A percentile compares a stretch with the other conserved stretches of the same genome.
Evolutionary conservation across 2,329 filamentous ascomycete species (phyloP).

Genomic region (Aureobasidium leucospermi): DNA sequence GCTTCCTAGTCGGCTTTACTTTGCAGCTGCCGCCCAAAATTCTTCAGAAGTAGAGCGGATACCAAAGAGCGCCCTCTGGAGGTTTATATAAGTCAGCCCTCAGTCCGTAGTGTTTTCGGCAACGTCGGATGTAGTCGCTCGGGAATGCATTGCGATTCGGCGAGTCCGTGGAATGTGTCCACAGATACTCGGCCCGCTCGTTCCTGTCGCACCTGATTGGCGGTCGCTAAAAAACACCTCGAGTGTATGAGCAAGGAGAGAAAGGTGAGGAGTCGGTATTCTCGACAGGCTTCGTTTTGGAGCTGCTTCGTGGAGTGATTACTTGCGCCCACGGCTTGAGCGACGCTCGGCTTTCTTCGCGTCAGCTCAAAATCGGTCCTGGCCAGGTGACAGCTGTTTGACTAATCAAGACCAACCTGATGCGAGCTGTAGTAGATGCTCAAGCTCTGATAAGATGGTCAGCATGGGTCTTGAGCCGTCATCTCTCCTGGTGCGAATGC

Average conservation of each 20-base stretch:
- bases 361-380: too few species aligned
- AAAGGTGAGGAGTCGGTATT: not conserved
- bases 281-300: not conserved
- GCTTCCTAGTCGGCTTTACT: too few species aligned
- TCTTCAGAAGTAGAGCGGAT: too few species aligned
- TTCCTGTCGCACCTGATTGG: not conserved
- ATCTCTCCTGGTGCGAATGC: too few species aligned
- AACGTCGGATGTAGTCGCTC: not conserved
- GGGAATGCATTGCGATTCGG: not conserved
- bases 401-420: too few species aligned
- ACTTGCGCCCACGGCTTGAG: not conserved
- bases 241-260: not conserved
- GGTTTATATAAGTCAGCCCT: not conserved
- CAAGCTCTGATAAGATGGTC: too few species aligned
- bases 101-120: not conserved
- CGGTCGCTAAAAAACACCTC: not conserved
- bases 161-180: not conserved
- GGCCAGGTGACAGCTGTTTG: too few species aligned
- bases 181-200: not conserved
- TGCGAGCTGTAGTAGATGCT: not conserved
- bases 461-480: too few species aligned
- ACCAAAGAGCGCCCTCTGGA: not conserved
- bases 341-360: not conserved
- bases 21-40: too few species aligned
- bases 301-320: not conserved